phyloP scores from a whole-genome alignment of 495 filamentous ascomycete species.

The Penicillium turbatum region DNA sequence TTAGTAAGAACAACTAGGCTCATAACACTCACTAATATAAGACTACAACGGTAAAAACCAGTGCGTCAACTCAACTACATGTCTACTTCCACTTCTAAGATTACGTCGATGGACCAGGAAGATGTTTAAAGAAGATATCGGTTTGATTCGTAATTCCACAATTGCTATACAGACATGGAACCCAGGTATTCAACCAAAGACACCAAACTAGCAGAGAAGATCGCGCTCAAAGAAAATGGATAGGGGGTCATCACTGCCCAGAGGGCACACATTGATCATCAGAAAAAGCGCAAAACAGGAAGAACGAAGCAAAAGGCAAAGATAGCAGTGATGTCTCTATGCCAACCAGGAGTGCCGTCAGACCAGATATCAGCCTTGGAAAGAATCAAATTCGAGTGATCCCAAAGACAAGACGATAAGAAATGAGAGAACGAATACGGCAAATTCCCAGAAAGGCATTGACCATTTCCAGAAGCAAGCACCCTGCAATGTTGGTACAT shows the following conservation, averaged over 20 bases:
- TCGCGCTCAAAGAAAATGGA: slow-evolving; percentile 23
- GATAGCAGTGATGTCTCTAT: slow-evolving; percentile 6
- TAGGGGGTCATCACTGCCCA: slow-evolving; percentile 16
- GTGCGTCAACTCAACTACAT: too few relatives aligned
- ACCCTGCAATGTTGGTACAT: slow-evolving; percentile 21
- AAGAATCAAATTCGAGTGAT: not conserved
- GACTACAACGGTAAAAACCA: too few relatives aligned
- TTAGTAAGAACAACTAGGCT: too few relatives aligned
- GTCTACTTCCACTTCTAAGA: too few relatives aligned
- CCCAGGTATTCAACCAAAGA: slow-evolving; percentile 15
- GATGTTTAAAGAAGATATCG: slow-evolving; percentile 9
- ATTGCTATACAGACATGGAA: slow-evolving; percentile 19
- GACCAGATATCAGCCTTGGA: not conserved
- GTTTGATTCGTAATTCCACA: slow-evolving; percentile 9
- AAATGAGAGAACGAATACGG: slow-evolving; percentile 10
- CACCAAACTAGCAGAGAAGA: slow-evolving; percentile 15
- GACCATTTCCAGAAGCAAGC: slow-evolving; percentile 15
- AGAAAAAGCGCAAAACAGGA: not conserved
- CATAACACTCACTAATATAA: too few relatives aligned
- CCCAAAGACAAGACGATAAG: not conserved
- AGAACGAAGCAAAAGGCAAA: slow-evolving; percentile 6
- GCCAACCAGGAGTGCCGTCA: slow-evolving; percentile 5
- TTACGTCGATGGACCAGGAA: not conserved
- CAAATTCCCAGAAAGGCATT: slow-evolving; percentile 13
- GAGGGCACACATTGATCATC: slow-evolving; percentile 4